phyloP scores from a whole-genome alignment of 2,329 filamentous ascomycete species.

The Cercospora sp. region DNA sequence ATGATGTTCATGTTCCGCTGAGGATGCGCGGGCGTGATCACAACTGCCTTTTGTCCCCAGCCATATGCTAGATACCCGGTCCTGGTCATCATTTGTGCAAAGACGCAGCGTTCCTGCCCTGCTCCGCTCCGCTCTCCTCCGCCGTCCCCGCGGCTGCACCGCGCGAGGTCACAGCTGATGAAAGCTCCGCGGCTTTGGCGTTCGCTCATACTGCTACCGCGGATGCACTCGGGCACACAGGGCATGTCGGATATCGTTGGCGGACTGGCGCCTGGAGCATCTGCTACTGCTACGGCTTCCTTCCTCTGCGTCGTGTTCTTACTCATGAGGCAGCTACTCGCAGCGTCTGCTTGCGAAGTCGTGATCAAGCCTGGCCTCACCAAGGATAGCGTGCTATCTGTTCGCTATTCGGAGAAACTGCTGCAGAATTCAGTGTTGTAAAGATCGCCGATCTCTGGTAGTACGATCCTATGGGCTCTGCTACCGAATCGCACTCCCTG shows the following conservation, averaged over 20 bases:
- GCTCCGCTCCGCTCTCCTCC: not conserved
- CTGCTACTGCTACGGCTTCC: not conserved
- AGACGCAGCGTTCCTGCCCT: not conserved
- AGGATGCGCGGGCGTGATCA: not conserved
- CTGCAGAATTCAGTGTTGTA: not conserved
- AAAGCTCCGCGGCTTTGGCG: not conserved
- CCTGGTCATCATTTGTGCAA: not conserved
- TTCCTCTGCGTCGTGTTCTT: not conserved
- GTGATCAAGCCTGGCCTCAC: not conserved
- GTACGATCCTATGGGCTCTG: not conserved
- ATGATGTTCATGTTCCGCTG: not conserved
- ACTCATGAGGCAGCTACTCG: not conserved
- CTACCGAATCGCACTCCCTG: not conserved
- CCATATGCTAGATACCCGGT: not conserved
- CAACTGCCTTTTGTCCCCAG: not conserved
- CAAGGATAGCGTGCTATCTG: not conserved
- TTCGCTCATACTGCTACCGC: not conserved
- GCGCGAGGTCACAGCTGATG: not conserved
- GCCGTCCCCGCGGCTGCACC: not conserved
- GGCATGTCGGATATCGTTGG: too few species aligned
- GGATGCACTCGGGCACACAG: too few species aligned
- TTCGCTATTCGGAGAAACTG: not conserved
- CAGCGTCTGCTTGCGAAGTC: not conserved
- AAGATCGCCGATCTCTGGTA: conserved; percentile 1
- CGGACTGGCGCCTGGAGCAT: too few species aligned